phyloP scores from a whole-genome alignment of 495 filamentous ascomycete species.

The Penicillium odoratum region DNA sequence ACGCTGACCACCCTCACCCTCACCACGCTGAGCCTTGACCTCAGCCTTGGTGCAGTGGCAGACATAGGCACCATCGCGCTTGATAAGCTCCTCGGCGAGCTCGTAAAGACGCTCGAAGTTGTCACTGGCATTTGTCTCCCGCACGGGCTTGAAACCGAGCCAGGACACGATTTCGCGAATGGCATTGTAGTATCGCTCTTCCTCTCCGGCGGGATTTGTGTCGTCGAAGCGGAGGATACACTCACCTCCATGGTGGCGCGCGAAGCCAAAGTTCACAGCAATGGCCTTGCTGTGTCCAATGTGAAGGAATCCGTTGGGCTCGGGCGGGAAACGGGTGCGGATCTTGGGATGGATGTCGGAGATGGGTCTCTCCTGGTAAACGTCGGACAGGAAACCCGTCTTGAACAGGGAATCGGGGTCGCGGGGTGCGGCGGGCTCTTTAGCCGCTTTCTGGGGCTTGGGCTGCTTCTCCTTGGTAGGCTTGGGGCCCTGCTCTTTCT shows the following conservation, averaged over 20 bases:
- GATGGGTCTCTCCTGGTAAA: slow-evolving; percentile 71
- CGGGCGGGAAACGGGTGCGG: slow-evolving; percentile 84
- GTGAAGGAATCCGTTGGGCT: slow-evolving; percentile 75
- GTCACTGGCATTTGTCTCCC: slow-evolving; percentile 79
- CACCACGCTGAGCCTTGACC: slow-evolving; percentile 82
- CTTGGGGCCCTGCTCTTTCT: slow-evolving; percentile 51
- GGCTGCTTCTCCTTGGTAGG: slow-evolving; percentile 31
- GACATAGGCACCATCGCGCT: slow-evolving; percentile 71
- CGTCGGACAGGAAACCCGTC: slow-evolving; percentile 76
- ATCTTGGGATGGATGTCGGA: slow-evolving; percentile 54
- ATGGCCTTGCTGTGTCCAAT: slow-evolving; percentile 98
- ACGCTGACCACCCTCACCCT: slow-evolving; percentile 63
- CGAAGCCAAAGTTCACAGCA: slow-evolving; percentile 95
- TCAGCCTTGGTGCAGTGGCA: slow-evolving; percentile 72
- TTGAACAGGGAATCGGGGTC: slow-evolving; percentile 81
- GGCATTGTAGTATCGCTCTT: slow-evolving; percentile 73
- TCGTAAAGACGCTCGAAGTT: slow-evolving; percentile 88
- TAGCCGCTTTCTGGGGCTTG: slow-evolving; percentile 40
- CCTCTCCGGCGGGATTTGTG: slow-evolving; percentile 81
- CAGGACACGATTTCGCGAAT: slow-evolving; percentile 79
- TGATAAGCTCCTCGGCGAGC: slow-evolving; percentile 81
- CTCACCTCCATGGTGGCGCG: slow-evolving; percentile 76
- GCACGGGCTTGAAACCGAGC: slow-evolving; percentile 77
- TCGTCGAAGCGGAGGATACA: slow-evolving; percentile 74
- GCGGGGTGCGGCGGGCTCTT: slow-evolving; percentile 31